These are phyloP conservation scores for Paramecium bursaria DNA, from an alignment of 73 alveolate genomes.

Conservation along the genomic window DNA sequence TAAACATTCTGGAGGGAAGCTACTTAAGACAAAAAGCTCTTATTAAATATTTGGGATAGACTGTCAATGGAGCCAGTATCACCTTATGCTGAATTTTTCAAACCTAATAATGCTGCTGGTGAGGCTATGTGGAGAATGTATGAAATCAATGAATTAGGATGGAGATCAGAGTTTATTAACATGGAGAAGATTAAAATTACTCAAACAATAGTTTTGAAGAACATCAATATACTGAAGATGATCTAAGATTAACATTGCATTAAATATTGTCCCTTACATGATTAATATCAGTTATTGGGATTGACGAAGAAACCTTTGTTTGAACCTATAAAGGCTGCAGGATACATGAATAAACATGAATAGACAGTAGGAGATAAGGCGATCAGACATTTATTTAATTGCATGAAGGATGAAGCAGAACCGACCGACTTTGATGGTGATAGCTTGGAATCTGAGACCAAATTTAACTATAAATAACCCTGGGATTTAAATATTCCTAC, in stretches of 20 bases:
- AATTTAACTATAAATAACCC: constrained; percentile 44
- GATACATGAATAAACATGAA: constrained; percentile 9
- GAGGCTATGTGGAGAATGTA: constrained; percentile 64
- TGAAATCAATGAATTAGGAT: constrained; percentile 57
- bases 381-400: constrained; percentile 43
- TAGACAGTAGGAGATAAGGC: constrained; percentile 52
- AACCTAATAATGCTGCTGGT: constrained; percentile 40
- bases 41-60: constrained; percentile 52
- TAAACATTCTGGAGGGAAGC: neutral
- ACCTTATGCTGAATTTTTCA: constrained; percentile 54
- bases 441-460: constrained; percentile 33
- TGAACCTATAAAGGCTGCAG: constrained; percentile 21
- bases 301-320: constrained; percentile 41
- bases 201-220: constrained; percentile 50
- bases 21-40: neutral
- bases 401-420: constrained; percentile 55
- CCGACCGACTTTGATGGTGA: constrained; percentile 57
- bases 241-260: neutral
- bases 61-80: constrained; percentile 47
- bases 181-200: constrained; percentile 67
- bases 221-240: constrained; percentile 46
- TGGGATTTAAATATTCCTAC: constrained; percentile 51
- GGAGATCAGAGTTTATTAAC: constrained; percentile 61
- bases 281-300: constrained; percentile 48
- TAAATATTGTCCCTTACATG: constrained; percentile 56